phyloP scores from a whole-genome alignment of 805 yeast species.

The Wickerhamomyces pijperi region DNA sequence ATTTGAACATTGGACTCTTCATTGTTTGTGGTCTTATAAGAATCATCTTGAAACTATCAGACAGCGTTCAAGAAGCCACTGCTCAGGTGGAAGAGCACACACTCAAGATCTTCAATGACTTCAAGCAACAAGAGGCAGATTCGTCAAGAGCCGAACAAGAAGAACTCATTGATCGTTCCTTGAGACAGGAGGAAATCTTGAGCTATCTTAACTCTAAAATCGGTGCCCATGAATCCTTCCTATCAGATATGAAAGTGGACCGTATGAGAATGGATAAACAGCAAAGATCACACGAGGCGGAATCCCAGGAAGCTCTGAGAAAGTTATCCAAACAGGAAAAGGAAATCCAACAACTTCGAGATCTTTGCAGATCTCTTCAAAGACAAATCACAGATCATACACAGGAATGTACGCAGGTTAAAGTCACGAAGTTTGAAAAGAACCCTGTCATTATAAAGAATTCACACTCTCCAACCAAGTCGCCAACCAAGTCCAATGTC shows the following conservation, averaged over 20 bases:
- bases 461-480: too few species aligned
- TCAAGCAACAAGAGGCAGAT: not conserved
- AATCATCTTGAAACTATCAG: conserved; percentile 13
- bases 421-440: too few species aligned
- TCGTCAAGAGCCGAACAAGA: not conserved
- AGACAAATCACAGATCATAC: not conserved
- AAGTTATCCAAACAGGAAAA: not conserved
- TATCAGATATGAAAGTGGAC: not conserved
- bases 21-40: conserved; percentile 24
- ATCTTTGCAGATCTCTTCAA: not conserved
- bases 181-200: not conserved
- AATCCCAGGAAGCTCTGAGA: not conserved
- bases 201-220: not conserved
- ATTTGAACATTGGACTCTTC: conserved; percentile 26
- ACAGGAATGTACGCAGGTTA: conserved; percentile 1
- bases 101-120: not conserved
- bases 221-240: not conserved
- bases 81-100: conserved; percentile 8
- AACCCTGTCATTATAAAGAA: too few species aligned
- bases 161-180: not conserved
- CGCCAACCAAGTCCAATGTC: too few species aligned
- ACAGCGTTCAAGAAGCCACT: conserved; percentile 11
- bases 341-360: not conserved
- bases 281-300: not conserved
- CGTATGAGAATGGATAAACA: not conserved